A percentile compares a stretch with the other conserved stretches of the same genome.
Conservation (phyloP, 2,329 filamentous ascomycete genomes). For the Apiospora marii region DNA sequence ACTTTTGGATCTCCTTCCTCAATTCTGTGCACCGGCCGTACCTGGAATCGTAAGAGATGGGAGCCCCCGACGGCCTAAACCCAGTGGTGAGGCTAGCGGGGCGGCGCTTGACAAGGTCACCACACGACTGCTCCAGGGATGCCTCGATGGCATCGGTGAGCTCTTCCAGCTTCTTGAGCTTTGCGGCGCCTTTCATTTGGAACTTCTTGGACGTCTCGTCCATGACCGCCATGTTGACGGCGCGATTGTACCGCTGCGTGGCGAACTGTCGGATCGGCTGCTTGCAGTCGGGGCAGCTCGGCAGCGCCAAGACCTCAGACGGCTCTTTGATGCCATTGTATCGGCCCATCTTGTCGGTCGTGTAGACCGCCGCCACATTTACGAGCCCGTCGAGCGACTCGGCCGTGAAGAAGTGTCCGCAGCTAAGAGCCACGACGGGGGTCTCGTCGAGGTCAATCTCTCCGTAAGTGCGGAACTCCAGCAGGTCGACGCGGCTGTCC, state of each 20-base stretch:
- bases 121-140: not conserved
- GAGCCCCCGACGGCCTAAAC: not conserved
- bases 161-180: not conserved
- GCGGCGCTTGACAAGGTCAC: not conserved
- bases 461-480: slow-evolving; percentile 49
- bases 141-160: not conserved
- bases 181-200: slow-evolving; percentile 44
- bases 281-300: slow-evolving; percentile 66
- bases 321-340: slow-evolving; percentile 45
- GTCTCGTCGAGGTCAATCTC: slow-evolving; percentile 66
- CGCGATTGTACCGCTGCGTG: slow-evolving; percentile 64
- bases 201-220: slow-evolving; percentile 72
- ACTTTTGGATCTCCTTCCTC: not conserved
- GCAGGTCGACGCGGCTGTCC: slow-evolving; percentile 62
- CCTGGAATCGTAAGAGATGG: not conserved
- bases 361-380: too few relatives aligned
- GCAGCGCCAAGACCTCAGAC: slow-evolving; percentile 60
- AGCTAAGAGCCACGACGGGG: slow-evolving; percentile 68
- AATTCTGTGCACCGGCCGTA: not conserved
- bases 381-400: slow-evolving; percentile 68
- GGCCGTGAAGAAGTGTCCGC: slow-evolving; percentile 69
- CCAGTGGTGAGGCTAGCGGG: not conserved
- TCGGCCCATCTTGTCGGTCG: slow-evolving; percentile 45
- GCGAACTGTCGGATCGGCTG: slow-evolving; percentile 50
- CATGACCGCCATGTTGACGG: slow-evolving; percentile 65